These are phyloP conservation scores for Dimocarpus longan DNA, from an alignment of 345 rosid species.

Conservation along the genomic window DNA sequence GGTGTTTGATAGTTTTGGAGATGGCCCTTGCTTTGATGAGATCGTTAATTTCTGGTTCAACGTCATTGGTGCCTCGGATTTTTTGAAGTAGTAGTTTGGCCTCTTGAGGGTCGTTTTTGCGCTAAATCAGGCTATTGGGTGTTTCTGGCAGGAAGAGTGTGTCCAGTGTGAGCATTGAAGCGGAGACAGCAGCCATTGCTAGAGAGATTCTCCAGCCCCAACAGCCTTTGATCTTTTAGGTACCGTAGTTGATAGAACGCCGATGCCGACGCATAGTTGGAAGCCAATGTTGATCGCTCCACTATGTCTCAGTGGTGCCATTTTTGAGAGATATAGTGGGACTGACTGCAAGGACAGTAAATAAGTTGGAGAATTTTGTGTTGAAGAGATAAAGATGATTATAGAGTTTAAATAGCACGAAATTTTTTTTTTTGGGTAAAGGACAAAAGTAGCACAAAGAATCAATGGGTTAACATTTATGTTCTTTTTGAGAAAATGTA, in stretches of 20 bases:
- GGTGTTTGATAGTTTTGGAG: conserved; percentile 33
- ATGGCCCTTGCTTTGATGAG: conserved; percentile 49
- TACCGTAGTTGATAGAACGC: conserved; percentile 61
- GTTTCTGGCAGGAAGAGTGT: conserved; percentile 74
- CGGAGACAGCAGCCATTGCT: conserved; percentile 71
- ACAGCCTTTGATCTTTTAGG: conserved; percentile 59
- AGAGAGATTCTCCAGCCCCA: conserved; percentile 84
- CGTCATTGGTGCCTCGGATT: conserved; percentile 57
- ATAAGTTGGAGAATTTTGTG: too few species aligned
- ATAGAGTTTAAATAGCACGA: too few species aligned
- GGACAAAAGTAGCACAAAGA: too few species aligned
- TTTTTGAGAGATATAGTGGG: conserved; percentile 79
- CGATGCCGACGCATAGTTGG: conserved; percentile 62
- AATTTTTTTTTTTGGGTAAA: too few species aligned
- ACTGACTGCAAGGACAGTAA: conserved; percentile 51
- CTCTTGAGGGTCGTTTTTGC: conserved; percentile 30
- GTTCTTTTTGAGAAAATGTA: too few species aligned
- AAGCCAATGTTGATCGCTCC: conserved; percentile 83
- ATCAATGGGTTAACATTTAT: too few species aligned
- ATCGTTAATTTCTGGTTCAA: conserved; percentile 62
- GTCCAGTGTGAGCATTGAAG: conserved; percentile 58
- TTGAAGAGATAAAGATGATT: too few species aligned
- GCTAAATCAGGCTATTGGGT: conserved; percentile 67
- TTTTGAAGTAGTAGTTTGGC: conserved; percentile 55
- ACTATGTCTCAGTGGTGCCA: conserved; percentile 77